phyloP scores from a whole-genome alignment of 2,329 filamentous ascomycete species.

The Arthrinium puccinioides region DNA sequence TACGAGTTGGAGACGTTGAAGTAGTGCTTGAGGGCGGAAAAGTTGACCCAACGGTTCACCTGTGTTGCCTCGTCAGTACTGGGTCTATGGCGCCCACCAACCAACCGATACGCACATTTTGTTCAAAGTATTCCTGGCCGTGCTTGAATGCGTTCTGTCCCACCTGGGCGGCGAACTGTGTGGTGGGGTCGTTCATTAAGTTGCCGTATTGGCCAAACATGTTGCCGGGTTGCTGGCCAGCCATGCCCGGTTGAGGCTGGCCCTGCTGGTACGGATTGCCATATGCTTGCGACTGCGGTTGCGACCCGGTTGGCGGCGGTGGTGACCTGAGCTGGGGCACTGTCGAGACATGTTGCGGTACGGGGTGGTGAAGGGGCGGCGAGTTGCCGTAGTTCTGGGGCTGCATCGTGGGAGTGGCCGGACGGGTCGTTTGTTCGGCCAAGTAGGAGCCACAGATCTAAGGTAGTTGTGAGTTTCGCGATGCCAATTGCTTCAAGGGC shows the following conservation, averaged over 20 bases:
- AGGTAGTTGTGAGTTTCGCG: no score
- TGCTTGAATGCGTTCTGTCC: conserved; percentile 87
- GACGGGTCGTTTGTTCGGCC: no score
- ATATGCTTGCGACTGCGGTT: conserved; percentile 60
- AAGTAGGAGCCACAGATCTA: no score
- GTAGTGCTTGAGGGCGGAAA: conserved; percentile 93
- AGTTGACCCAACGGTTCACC: conserved; percentile 73
- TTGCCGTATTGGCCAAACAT: conserved; percentile 71
- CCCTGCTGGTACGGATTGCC: conserved; percentile 70
- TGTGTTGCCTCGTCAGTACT: conserved; percentile 15
- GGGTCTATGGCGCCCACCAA: neutral
- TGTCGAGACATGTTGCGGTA: conserved; percentile 96
- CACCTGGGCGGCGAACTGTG: conserved; percentile 91
- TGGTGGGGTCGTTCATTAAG: conserved; percentile 93
- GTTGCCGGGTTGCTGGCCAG: conserved; percentile 26
- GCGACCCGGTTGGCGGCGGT: conserved; percentile 66
- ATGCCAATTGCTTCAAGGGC: no score
- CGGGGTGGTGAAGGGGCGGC: conserved; percentile 91
- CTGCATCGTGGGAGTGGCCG: conserved; percentile 87
- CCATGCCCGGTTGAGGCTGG: conserved; percentile 12
- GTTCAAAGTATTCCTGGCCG: conserved; percentile 89
- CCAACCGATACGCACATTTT: conserved; percentile 62
- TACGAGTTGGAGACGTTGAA: conserved; percentile 99
- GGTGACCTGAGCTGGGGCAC: conserved; percentile 95
- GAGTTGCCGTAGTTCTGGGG: conserved; percentile 78